phyloP scores from a whole-genome alignment of 495 filamentous ascomycete species.

The Aspergillus bertholletiae region DNA sequence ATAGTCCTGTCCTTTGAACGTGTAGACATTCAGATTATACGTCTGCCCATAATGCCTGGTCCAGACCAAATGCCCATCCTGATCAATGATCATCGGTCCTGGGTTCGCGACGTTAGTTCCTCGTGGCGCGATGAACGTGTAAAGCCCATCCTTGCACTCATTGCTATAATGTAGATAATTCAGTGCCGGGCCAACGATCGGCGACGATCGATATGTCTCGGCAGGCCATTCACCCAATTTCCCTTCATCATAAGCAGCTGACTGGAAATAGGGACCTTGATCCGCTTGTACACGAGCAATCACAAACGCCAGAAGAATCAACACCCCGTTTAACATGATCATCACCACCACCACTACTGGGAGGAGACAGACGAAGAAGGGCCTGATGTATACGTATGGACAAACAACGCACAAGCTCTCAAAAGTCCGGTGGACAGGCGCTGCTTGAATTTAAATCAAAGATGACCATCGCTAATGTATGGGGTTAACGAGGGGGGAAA shows the following conservation, averaged over 20 bases:
- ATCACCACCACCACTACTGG: too few relatives aligned
- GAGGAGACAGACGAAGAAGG: too few relatives aligned
- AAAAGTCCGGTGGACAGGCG: neutral
- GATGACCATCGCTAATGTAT: neutral
- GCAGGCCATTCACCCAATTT: constrained; percentile 35
- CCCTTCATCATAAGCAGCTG: constrained; percentile 25
- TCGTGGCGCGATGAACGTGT: constrained; percentile 41
- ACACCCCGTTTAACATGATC: constrained; percentile 9
- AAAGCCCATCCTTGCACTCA: constrained; percentile 32
- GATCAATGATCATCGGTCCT: constrained; percentile 44
- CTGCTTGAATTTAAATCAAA: neutral
- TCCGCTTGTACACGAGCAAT: constrained; percentile 5
- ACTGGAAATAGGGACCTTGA: constrained; percentile 9
- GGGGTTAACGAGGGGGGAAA: neutral
- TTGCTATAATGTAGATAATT: constrained; percentile 30
- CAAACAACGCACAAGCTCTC: too few relatives aligned
- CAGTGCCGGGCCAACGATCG: constrained; percentile 32
- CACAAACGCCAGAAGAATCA: constrained; percentile 2
- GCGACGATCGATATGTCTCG: constrained; percentile 35
- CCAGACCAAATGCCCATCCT: constrained; percentile 42
- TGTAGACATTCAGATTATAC: constrained; percentile 40
- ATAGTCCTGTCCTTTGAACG: constrained; percentile 38
- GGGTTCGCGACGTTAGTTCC: constrained; percentile 31
- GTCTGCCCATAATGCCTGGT: constrained; percentile 29
- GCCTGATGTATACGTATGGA: too few relatives aligned